These are phyloP conservation scores for Alternaria sp. DNA, from an alignment of 2,329 filamentous ascomycete genomes.

Conservation along the genomic window DNA sequence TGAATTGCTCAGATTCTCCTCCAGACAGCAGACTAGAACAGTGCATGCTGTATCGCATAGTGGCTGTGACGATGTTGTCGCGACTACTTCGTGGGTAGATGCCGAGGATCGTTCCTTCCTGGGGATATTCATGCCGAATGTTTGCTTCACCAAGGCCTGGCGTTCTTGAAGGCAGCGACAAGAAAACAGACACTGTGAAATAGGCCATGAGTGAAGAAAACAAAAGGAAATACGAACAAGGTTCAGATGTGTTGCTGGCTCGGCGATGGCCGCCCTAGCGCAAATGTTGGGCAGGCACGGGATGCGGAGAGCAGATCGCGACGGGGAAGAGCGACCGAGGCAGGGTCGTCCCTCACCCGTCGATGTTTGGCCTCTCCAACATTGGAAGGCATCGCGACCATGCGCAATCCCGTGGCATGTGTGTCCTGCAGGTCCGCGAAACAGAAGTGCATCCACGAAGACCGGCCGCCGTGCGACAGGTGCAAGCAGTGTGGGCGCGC, in stretches of 20 bases:
- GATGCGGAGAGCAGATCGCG: slow-evolving; percentile 5
- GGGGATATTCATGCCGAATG: not conserved
- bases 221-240: not conserved
- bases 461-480: slow-evolving; percentile 48
- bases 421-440: slow-evolving; percentile 48
- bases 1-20: not conserved
- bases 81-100: not conserved
- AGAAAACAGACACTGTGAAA: too few relatives aligned
- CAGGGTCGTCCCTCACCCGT: not conserved
- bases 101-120: not conserved
- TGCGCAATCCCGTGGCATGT: slow-evolving; percentile 50
- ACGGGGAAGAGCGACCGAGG: not conserved
- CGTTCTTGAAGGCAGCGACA: not conserved
- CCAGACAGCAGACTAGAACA: not conserved
- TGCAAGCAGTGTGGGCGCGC: slow-evolving; percentile 44
- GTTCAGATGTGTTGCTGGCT: not conserved
- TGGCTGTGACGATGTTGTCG: not conserved
- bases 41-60: not conserved
- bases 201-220: too few relatives aligned
- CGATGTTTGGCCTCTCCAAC: not conserved
- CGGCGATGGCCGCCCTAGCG: not conserved
- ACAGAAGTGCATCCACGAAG: slow-evolving; percentile 50
- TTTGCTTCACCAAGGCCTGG: not conserved
- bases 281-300: not conserved
- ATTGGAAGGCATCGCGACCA: slow-evolving; percentile 13